Conservation (phyloP, 2,329 filamentous ascomycete genomes). For the Gremmenia infestans region DNA sequence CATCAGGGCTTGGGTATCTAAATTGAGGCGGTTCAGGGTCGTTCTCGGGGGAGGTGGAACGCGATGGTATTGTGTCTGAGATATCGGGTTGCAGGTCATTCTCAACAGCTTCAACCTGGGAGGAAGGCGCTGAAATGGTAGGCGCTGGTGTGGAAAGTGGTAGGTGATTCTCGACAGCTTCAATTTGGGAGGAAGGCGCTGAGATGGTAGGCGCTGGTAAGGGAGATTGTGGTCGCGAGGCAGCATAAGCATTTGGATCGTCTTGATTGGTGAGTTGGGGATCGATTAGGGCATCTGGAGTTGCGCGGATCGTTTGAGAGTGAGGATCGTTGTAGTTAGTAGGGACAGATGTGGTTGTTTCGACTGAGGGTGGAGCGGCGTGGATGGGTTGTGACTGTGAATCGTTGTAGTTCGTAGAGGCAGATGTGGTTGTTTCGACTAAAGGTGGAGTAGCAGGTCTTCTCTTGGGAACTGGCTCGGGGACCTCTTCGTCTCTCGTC, state of each 20-base stretch:
- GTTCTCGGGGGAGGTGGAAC: neutral
- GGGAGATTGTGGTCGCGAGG: neutral
- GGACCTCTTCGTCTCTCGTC: slow-evolving; percentile 6
- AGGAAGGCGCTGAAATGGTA: neutral
- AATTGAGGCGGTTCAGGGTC: neutral
- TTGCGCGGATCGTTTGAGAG: too few relatives aligned
- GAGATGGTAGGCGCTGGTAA: neutral
- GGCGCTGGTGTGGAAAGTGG: neutral
- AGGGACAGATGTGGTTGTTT: too few relatives aligned
- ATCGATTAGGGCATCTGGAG: too few relatives aligned
- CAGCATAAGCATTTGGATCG: neutral
- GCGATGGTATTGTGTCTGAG: neutral
- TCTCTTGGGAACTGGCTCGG: neutral
- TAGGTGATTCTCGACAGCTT: neutral
- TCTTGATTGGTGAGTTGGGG: neutral
- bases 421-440: neutral
- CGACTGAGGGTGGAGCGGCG: neutral
- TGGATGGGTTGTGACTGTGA: neutral
- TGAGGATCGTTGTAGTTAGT: too few relatives aligned
- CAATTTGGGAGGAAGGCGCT: neutral
- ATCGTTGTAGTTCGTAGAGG: neutral
- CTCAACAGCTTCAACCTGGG: neutral
- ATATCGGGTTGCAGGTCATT: neutral
- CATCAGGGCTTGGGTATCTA: slow-evolving; percentile 5
- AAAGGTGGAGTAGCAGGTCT: neutral